Evolutionary conservation across 2,329 filamentous ascomycete species (phyloP), one percentile per base, ranked within the genome.

Genomic region (Penicillium expansum): DNA sequence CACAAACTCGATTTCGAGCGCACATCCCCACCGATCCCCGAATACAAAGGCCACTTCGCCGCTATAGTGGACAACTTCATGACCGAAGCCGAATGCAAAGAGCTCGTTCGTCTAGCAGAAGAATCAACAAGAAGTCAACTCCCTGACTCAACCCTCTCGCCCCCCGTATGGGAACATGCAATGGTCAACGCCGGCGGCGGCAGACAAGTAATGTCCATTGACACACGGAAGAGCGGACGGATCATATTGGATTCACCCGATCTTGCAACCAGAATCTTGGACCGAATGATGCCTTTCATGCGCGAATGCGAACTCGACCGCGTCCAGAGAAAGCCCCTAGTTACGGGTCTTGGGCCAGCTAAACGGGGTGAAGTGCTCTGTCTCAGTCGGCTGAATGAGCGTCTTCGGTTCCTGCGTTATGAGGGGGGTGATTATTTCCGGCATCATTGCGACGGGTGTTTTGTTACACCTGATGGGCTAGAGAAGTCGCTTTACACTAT

Each of bases 321-420:
- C 35, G 67, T 78, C 38, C 57, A 70, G 47, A 69, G 64, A 61
- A 68, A 48, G 69, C 77, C 74, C 0, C 38, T 59, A 0, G 73
- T 83, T 20, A 82, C 80, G 5, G 80, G 81, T 0, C 69, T 73
- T 9, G 75, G 77, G 3, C 76, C 78, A 1, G 65, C 62, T 6
- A 78, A 71, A 55, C 70, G 78, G 4, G 70, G 73, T 0, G 79
- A 80, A 55, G 73, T 58, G 0, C 73, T 64, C 47, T 53, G 57
- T 20, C 47, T 76, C 16, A 68, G 69, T 1, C 55, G 86, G 10
- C 70, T 90, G 41, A 94, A 94, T 70, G 83, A 91, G 69, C 77
- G 89, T 35, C 82, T 92, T 81, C 78, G 91, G 29, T 92, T 92
- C 65, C 75, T 95, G 49, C 87, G 84, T 67, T 94, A 94, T 69